Evolutionary conservation across 345 rosid species (phyloP), one percentile per base, ranked within the genome.

Genomic region (Aurinia saxatilis): DNA sequence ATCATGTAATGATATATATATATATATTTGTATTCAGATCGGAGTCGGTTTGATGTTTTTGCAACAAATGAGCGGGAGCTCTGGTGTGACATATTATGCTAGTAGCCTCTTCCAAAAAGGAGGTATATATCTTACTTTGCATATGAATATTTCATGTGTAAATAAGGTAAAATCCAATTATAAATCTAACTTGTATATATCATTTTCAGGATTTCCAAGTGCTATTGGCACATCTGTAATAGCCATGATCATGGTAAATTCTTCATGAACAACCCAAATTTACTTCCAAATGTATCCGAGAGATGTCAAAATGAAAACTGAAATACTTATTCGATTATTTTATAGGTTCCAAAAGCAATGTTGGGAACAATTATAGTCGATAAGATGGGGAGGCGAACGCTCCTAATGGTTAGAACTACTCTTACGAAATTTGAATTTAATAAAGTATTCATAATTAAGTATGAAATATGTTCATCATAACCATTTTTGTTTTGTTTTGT

Each of bases 11-110:
- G 13, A 40, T 14, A 10, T 13, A 40, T 57, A 8, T 42, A n/a
- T n/a, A n/a, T n/a, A n/a, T n/a, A n/a, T 21, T 17, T 57, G 54
- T 58, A 51, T 57, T 25, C 60, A 53, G 78, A 66, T 75, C 9
- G 78, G 75, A 47, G 67, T 75, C 0, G 78, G 78, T 33, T 63
- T 75, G 7, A 75, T 75, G 78, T 36, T 70, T 16, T 60, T 75
- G 36, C 78, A 75, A 65, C 75, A 75, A 60, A 13, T 75, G 10
- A 39, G 58, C 13, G 78, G 78, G 12, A 68, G 74, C 39, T 51
- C 74, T 0, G 78, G 71, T 27, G 18, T 74, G 0, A 62, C 75
- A 0, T 74, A 74, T 65, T 74, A 74, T 44, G 71, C 78, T 19
- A 62, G 67, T 64, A 65, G 44, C 60, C 69, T 74, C 25, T 69